Evolutionary conservation across 2,329 filamentous ascomycete genomes (phyloP).

Genomic region (Fusarium acutatum): DNA sequence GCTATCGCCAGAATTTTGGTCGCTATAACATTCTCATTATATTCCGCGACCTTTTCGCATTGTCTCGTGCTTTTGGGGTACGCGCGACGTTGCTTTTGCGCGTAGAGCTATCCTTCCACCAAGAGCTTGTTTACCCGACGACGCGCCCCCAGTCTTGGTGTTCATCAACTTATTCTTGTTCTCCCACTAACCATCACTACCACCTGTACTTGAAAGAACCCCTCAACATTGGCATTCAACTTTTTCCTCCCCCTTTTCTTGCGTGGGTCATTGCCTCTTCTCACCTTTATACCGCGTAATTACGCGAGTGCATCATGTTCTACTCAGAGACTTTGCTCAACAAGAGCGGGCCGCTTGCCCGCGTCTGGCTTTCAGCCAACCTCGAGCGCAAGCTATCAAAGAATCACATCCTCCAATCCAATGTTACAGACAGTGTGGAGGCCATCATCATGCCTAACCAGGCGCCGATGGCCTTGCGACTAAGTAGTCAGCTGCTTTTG

Average conservation of each 20-base stretch:
- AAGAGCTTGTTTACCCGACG: constrained; percentile 47
- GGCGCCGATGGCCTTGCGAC: constrained; percentile 91
- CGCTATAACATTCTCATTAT: constrained; percentile 34
- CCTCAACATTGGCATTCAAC: constrained; percentile 14
- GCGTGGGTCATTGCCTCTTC: constrained; percentile 11
- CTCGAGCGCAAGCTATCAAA: constrained; percentile 98
- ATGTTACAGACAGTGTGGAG: constrained; percentile 92
- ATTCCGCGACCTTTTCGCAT: constrained; percentile 35
- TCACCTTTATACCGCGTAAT: constrained; percentile 44
- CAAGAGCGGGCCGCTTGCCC: constrained; percentile 95
- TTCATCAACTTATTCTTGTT: constrained; percentile 44
- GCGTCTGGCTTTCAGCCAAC: constrained; percentile 98
- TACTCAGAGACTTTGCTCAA: constrained; percentile 95
- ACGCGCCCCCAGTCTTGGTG: constrained; percentile 45
- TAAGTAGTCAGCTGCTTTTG: constrained; percentile 92
- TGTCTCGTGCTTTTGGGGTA: constrained; percentile 44
- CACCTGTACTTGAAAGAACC: constrained; percentile 8
- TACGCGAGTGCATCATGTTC: constrained; percentile 75
- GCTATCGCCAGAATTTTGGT: constrained; percentile 35
- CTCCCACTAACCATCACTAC: constrained; percentile 17
- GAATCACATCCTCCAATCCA: constrained; percentile 92
- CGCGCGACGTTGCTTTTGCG: constrained; percentile 42
- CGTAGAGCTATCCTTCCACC: constrained; percentile 44
- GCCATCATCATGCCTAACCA: constrained; percentile 93
- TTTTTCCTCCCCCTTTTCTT: background rate